Evolutionary conservation across 306 rosid genomes (phyloP), one percentile per base, ranked within the genome.

Genomic region (Dryas alaskensis): DNA sequence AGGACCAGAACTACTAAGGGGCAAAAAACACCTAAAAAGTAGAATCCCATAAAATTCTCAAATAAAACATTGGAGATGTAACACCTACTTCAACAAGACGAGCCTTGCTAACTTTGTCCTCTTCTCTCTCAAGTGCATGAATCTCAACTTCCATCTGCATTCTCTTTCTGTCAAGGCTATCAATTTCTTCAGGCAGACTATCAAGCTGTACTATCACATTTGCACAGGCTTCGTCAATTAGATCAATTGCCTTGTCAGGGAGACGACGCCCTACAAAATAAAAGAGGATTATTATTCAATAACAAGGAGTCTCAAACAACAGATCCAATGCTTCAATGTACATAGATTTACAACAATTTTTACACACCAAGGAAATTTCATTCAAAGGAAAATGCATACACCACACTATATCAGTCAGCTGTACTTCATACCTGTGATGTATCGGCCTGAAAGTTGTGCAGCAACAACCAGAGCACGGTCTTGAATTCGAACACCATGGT

Each of bases 161-260:
- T 67, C 93, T 86, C 82, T 78, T 86, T 60, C 97, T 86, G 57
- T 93, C 98, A 67, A 93, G 87, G 60, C 81, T 91, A 53, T 93
- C 98, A 63, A 93, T 93, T 76, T 89, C 97, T 85, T 93, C 98
- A 3, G 98, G 98, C 61, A 89, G 97, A 14, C 98, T 93, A 57
- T 93, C 98, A 67, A 93, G 98, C 69, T 91, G 98, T 22, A 93
- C 98, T 74, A 97, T 85, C 64, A 93, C 97, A 78, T 93, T 93
- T 3, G 98, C 98, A 66, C 98, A 93, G 2, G 97, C 96, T 81
- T 93, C 98, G 6, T 93, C 98, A 63, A 93, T 85, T 45, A 91
- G 81, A 83, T 91, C 98, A 70, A 93, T 93, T 0, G 98, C 98
- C 86, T 93, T 93, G 37, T 93, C 98, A 1, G 98, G 97, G 53